Evolutionary conservation across 768 basidiomycete species (phyloP).

Genomic region (Amanita rimosa): DNA sequence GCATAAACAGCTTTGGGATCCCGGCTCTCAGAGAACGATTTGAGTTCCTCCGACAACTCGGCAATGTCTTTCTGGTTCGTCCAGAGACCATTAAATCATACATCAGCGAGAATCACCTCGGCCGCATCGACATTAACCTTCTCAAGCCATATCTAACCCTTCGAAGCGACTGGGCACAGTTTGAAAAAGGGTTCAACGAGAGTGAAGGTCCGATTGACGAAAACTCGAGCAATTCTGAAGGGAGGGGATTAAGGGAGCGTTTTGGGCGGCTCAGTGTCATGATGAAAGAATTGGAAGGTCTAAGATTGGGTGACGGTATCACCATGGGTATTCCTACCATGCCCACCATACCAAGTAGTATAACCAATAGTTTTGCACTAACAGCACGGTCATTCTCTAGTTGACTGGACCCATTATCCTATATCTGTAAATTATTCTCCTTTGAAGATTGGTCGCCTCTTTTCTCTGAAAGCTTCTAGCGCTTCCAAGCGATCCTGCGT

Average conservation of each 20-base stretch:
- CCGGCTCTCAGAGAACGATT: constrained; percentile 86
- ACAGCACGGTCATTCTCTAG: not conserved
- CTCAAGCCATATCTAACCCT: constrained; percentile 87
- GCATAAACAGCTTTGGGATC: constrained; percentile 70
- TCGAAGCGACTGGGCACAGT: constrained; percentile 84
- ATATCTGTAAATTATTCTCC: constrained; percentile 47
- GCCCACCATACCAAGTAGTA: constrained; percentile 31
- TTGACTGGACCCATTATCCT: constrained; percentile 1
- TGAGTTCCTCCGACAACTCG: constrained; percentile 95
- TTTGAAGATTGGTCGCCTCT: constrained; percentile 66
- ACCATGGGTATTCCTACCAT: constrained; percentile 49
- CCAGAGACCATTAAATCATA: constrained; percentile 94
- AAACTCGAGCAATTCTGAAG: constrained; percentile 24
- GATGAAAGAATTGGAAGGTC: constrained; percentile 78
- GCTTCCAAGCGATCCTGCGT: constrained; percentile 77
- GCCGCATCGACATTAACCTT: constrained; percentile 77
- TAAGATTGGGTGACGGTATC: constrained; percentile 50
- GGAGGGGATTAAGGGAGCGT: constrained; percentile 45
- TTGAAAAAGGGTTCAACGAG: constrained; percentile 73
- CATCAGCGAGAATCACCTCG: constrained; percentile 89
- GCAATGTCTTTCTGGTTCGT: constrained; percentile 92
- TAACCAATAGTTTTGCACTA: constrained; percentile 43
- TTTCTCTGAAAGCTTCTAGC: constrained; percentile 77
- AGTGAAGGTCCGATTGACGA: constrained; percentile 30
- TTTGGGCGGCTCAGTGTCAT: constrained; percentile 70